Evolutionary conservation across 805 yeast genomes (phyloP).

Genomic region (Candida tammaniensis): DNA sequence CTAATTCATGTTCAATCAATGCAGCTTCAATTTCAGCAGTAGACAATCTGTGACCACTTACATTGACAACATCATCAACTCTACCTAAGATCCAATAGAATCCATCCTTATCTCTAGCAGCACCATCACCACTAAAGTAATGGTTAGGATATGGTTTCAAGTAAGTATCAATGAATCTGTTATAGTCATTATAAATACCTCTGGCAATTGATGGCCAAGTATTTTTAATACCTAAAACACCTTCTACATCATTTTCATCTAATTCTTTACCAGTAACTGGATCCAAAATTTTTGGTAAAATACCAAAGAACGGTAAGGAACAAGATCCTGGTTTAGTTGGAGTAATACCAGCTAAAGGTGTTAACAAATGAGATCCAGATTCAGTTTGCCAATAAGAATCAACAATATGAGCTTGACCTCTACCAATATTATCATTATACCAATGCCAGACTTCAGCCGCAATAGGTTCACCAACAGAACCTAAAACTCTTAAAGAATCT

Average conservation of each 20-base stretch:
- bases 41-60: slow-evolving; percentile 96
- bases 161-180: slow-evolving; percentile 86
- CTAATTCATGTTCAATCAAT: slow-evolving; percentile 70
- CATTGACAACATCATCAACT: slow-evolving; percentile 97
- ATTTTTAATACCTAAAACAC: slow-evolving; percentile 84
- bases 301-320: slow-evolving; percentile 93
- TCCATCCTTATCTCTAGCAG: slow-evolving; percentile 95
- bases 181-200: slow-evolving; percentile 87
- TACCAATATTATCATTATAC: slow-evolving; percentile 92
- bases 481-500: slow-evolving; percentile 84
- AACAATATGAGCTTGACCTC: slow-evolving; percentile 81
- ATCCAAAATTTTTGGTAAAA: slow-evolving; percentile 86
- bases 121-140: slow-evolving; percentile 98
- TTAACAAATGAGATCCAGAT: slow-evolving; percentile 91
- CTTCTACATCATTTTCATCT: slow-evolving; percentile 87
- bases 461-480: slow-evolving; percentile 98
- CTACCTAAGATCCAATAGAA: slow-evolving; percentile 98
- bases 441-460: slow-evolving; percentile 98
- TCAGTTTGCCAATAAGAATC: slow-evolving; percentile 99
- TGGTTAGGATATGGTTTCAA: slow-evolving; percentile 88
- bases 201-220: slow-evolving; percentile 99
- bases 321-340: slow-evolving; percentile 98
- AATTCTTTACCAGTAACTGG: slow-evolving; percentile 88
- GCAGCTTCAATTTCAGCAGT: slow-evolving; percentile 98
- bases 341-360: slow-evolving; percentile 91